These are phyloP conservation scores for Smallanthus sonchifolius DNA, from an alignment of 129 eudicot genomes.

Conservation along the genomic window DNA sequence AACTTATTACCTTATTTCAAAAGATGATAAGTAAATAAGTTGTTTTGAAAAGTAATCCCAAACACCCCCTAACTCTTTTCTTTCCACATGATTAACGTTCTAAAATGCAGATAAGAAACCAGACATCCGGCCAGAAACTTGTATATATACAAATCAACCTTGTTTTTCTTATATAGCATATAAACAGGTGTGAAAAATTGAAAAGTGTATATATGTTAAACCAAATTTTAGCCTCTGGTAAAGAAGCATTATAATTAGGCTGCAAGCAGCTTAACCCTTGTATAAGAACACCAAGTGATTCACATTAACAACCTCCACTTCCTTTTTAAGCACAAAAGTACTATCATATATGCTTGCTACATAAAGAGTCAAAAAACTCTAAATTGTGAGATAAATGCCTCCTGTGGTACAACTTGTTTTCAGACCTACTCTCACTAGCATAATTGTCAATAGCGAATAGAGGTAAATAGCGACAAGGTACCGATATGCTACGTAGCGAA, in stretches of 20 bases:
- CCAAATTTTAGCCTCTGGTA: background rate
- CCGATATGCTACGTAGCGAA: too few species aligned
- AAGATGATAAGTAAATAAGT: too few species aligned
- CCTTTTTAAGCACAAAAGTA: background rate
- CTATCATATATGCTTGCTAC: background rate
- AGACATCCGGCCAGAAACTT: background rate
- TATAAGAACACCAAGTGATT: background rate
- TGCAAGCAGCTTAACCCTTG: conserved; percentile 9
- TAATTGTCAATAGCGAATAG: too few species aligned
- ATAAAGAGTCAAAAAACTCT: background rate
- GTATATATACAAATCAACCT: background rate
- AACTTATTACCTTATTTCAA: too few species aligned
- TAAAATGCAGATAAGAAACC: background rate
- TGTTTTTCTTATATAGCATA: background rate
- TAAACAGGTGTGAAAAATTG: background rate
- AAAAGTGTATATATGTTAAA: background rate
- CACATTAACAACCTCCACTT: background rate
- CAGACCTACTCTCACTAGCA: background rate
- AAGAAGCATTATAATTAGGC: background rate
- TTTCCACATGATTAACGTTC: background rate
- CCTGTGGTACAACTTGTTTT: background rate
- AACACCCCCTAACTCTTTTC: background rate
- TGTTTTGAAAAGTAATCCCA: too few species aligned
- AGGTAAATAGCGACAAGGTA: too few species aligned
- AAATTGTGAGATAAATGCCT: background rate